These are phyloP conservation scores for Penicillium griseofulvum DNA, from an alignment of 2,329 filamentous ascomycete species.

Conservation along the genomic window DNA sequence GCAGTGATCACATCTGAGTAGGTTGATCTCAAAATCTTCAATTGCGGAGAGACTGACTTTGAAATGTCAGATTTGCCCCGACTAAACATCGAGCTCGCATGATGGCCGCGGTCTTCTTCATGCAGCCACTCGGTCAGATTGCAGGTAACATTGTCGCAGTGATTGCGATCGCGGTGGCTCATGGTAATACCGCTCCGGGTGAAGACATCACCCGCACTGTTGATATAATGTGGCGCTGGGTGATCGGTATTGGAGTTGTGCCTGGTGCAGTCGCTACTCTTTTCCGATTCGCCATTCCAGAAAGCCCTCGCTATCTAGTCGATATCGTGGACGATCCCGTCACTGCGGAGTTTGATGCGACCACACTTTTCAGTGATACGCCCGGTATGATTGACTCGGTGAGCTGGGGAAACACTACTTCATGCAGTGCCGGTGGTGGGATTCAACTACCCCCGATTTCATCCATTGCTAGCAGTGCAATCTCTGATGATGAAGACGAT, in stretches of 20 bases:
- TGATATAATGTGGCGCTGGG: slow-evolving; percentile 65
- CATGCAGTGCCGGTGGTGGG: slow-evolving; percentile 9
- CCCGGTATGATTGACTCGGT: slow-evolving; percentile 23
- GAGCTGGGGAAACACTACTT: slow-evolving; percentile 26
- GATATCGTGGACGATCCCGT: slow-evolving; percentile 63
- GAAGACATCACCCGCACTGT: slow-evolving; percentile 41
- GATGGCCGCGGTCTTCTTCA: slow-evolving; percentile 66
- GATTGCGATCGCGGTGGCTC: slow-evolving; percentile 37
- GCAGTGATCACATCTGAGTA: slow-evolving; percentile 68
- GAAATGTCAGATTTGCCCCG: slow-evolving; percentile 42
- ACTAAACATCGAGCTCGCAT: slow-evolving; percentile 65
- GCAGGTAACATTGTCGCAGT: slow-evolving; percentile 62
- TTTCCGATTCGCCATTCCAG: slow-evolving; percentile 65
- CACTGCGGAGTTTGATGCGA: slow-evolving; percentile 59
- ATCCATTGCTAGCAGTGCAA: slow-evolving; percentile 26
- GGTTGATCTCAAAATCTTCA: slow-evolving; percentile 21
- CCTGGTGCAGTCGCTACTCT: slow-evolving; percentile 63
- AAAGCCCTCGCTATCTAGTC: slow-evolving; percentile 63
- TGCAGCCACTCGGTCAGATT: slow-evolving; percentile 67
- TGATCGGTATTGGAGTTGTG: slow-evolving; percentile 63
- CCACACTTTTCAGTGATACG: slow-evolving; percentile 54
- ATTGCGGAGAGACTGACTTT: slow-evolving; percentile 3
- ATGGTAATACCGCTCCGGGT: slow-evolving; percentile 22
- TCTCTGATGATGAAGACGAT: slow-evolving; percentile 22
- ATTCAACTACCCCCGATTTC: slow-evolving; percentile 28